Base-by-base conservation (phyloP, 2,329 filamentous ascomycete species). In the Capronia epimyces region DNA sequence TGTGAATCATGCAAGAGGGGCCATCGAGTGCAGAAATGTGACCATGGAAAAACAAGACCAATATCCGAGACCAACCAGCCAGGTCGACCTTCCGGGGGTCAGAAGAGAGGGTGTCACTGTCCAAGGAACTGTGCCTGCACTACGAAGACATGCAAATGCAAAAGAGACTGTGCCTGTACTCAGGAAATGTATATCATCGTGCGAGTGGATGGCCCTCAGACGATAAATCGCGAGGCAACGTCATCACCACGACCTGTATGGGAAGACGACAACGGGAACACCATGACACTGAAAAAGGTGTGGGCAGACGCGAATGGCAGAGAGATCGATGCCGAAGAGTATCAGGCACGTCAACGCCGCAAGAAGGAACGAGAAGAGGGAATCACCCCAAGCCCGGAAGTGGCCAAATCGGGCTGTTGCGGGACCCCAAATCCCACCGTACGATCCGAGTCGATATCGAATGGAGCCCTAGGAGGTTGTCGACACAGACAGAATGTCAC, bases 1-100 rank as follows among this genome's bases (percentile, higher is more conserved):
- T 62, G 60, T 42, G 55, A 58, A 21, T 56, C 58, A 3, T 62
- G 60, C 41, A 59, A 58, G 34, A 54, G 49, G 36, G 60, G 60
- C 29, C 60, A 62, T 46, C 55, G 60, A 46, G 58, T 60, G 10
- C 46, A 58, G 21, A 55, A 53, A 27, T 62, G 60, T 43, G 55
- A 61, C 42, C 59, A 62, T 56, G 57, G 55, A 4, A 56, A 49
- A 16, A 52, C 50, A 12, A 56, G 54, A 43, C 58, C 55, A 1
- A 57, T 62, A n/a, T 54, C 53, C 9, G 48, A 57, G 20, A 60
- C 56, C 3, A 53, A 60, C 31, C 56, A 57, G 20, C 58, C 59
- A 4, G 60, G 60, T 18, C 52, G 60, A 43, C 60, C 60, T 5
- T 56, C 58, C 2, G 55, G 47, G 12, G 58, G 58, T 20, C 51